Base-by-base conservation (phyloP, 2,329 filamentous ascomycete genomes). In the Diaporthe sp. region DNA sequence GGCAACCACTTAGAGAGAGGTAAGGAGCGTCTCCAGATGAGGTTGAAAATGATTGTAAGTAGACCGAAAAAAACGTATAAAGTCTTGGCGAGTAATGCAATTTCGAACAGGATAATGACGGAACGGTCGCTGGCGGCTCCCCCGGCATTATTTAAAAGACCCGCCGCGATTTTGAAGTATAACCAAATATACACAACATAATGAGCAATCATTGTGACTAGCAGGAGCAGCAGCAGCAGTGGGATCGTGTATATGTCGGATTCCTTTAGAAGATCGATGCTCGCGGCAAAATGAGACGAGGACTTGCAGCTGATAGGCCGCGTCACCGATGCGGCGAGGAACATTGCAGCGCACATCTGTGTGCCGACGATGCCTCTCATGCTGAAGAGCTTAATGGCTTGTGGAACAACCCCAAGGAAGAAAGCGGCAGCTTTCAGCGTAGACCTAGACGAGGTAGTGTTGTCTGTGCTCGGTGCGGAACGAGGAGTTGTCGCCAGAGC, bases 351-450 rank as follows among this genome's bases (percentile, higher is more conserved):
- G 32, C 19, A 58, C 37, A 58, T 25, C 32, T 58, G 30, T 58
- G 55, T 58, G 30, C 55, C 55, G 15, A 13, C 22, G 19, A 58
- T 35, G 9, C 30, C 55, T 12, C 3, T 58, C 55, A 58, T 58
- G 55, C 55, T 58, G 55, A 58, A 58, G 30, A 58, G 55, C 32
- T 58, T 58, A 13, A 58, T 58, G 19, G 32, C 55, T 58, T 58
- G 32, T 12, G 55, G 55, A 12, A 58, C 19, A 8, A 37, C 55
- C 6, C 32, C 55, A 58, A 58, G 55, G 4, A 58, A 13, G 22
- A 58, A 58, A 13, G 32, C 55, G 30, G 37, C 2, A 1, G 37
- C 4, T n/a, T 58, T 58, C 19, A 58, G n/a, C 1, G 30, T 58
- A 25, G 30, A 5, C 15, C 17, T 37, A 25, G 30, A n/a, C 30